Percentiles rank a stretch among this genome's conserved stretches.
Evolutionary conservation across 345 rosid species (phyloP).

Genomic region (Ricinus communis): DNA sequence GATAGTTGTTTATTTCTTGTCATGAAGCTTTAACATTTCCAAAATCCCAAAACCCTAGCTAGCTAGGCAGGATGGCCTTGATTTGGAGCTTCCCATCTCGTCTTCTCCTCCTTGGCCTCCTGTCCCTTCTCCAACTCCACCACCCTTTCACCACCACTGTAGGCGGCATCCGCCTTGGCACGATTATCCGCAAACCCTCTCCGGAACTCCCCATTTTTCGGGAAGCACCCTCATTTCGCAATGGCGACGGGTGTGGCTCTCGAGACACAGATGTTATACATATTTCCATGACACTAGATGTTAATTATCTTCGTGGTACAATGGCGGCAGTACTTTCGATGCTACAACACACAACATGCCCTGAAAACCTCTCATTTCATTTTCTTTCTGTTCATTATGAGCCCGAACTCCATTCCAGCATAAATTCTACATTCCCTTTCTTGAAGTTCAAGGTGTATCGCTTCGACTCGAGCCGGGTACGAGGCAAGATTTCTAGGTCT

Average conservation of each 20-base stretch:
- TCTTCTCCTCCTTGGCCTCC: conserved; percentile 54
- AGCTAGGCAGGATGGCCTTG: conserved; percentile 60
- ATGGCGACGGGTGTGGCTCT: conserved; percentile 45
- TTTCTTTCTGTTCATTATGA: conserved; percentile 50
- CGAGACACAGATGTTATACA: conserved; percentile 39
- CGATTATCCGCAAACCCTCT: conserved; percentile 34
- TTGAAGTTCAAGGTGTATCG: conserved; percentile 52
- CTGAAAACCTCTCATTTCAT: conserved; percentile 64
- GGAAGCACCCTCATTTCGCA: conserved; percentile 59
- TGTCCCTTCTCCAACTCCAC: conserved; percentile 55
- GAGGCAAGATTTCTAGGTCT: conserved; percentile 53
- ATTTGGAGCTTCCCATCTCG: conserved; percentile 38
- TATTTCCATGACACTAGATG: conserved; percentile 62
- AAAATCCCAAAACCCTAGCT: background rate
- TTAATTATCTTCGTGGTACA: conserved; percentile 70
- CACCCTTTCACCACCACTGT: conserved; percentile 26
- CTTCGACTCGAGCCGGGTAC: conserved; percentile 51
- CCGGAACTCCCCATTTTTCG: conserved; percentile 42
- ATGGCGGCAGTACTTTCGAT: conserved; percentile 65
- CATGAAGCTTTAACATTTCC: background rate
- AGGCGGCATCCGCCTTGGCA: conserved; percentile 35
- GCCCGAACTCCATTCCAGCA: conserved; percentile 41
- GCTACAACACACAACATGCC: conserved; percentile 57
- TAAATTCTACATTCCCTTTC: conserved; percentile 56
- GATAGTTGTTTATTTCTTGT: background rate